Evolutionary conservation across 306 rosid genomes (phyloP).

Genomic region (Malus sieversii): DNA sequence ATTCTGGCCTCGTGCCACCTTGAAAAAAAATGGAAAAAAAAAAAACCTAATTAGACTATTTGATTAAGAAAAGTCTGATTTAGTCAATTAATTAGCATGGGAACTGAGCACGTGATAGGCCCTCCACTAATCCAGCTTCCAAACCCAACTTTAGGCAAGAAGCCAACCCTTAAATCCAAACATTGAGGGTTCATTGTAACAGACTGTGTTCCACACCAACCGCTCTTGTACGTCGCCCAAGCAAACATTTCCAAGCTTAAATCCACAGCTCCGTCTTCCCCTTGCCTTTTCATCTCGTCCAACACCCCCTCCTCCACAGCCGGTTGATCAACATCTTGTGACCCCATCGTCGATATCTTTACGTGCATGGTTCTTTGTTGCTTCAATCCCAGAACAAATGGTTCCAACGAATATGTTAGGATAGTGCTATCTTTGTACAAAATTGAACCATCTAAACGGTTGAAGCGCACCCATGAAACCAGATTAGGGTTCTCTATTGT

Average conservation of each 20-base stretch:
- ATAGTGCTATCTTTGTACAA: neutral
- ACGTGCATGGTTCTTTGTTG: neutral
- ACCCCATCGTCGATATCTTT: neutral
- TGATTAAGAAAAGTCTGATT: neutral
- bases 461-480: neutral
- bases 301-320: neutral
- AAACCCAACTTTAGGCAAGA: neutral
- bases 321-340: neutral
- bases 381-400: neutral
- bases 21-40: neutral
- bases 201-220: neutral
- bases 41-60: neutral
- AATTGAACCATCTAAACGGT: neutral
- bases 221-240: neutral
- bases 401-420: neutral
- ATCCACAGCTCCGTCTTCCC: neutral
- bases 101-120: neutral
- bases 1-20: too few relatives aligned
- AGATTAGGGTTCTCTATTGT: neutral
- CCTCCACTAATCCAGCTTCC: neutral
- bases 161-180: neutral
- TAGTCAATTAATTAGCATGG: neutral
- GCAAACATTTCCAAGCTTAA: neutral
- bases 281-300: neutral
- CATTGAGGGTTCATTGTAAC: neutral